Conservation (phyloP, 441 rosid species). For the Rhodomyrtus psidioides region DNA sequence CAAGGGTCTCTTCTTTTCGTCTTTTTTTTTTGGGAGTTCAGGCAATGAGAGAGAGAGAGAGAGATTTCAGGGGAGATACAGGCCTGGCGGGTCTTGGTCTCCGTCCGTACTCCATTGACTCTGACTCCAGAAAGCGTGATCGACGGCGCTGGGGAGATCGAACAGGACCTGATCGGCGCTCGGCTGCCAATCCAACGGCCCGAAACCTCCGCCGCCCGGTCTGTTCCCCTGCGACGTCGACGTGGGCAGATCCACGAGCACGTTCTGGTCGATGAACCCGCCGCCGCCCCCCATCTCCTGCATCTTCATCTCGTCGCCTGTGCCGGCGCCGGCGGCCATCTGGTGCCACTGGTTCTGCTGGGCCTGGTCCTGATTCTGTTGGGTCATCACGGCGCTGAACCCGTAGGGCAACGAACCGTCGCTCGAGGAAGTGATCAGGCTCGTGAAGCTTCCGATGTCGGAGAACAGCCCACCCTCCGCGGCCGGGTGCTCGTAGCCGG, state of each 20-base stretch:
- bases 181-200: constrained; percentile 70
- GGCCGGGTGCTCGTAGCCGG: constrained; percentile 40
- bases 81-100: constrained; percentile 51
- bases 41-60: constrained; percentile 5
- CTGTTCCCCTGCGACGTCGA: constrained; percentile 11
- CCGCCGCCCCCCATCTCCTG: constrained; percentile 20
- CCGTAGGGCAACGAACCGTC: constrained; percentile 49
- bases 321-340: constrained; percentile 9
- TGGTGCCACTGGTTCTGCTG: constrained; percentile 23
- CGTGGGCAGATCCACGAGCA: constrained; percentile 23
- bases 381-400: constrained; percentile 12
- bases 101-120: constrained; percentile 42
- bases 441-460: constrained; percentile 62
- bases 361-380: not conserved
- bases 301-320: constrained; percentile 4
- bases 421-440: constrained; percentile 27
- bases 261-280: constrained; percentile 36
- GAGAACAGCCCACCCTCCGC: constrained; percentile 54
- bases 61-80: constrained; percentile 49
- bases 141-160: constrained; percentile 55
- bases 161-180: constrained; percentile 42
- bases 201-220: constrained; percentile 40
- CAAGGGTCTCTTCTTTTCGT: not conserved
- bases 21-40: not conserved
- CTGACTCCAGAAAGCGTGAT: constrained; percentile 79